Evolutionary conservation across 192 early-diverging fungal species (phyloP).

Genomic region (Coemansia sp.): DNA sequence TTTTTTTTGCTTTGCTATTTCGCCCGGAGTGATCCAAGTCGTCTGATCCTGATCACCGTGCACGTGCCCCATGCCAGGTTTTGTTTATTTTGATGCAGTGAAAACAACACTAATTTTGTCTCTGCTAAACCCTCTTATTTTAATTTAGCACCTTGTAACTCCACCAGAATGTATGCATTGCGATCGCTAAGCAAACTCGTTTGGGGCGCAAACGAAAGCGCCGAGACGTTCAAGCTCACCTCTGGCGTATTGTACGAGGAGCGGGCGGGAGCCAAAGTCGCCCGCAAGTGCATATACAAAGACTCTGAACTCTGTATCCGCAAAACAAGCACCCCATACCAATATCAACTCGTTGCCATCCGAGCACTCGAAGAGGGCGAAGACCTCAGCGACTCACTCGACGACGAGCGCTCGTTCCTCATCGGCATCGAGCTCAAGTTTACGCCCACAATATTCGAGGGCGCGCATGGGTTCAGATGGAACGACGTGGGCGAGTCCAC

Average conservation of each 20-base stretch:
- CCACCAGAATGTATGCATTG: slow-evolving; percentile 61
- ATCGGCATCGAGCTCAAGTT: slow-evolving; percentile 58
- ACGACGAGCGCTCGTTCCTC: slow-evolving; percentile 72
- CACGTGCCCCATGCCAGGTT: not conserved
- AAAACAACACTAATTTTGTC: not conserved
- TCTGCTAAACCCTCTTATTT: not conserved
- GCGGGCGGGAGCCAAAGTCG: slow-evolving; percentile 47
- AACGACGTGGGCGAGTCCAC: slow-evolving; percentile 4
- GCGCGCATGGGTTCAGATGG: slow-evolving; percentile 41
- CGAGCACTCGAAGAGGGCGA: slow-evolving; percentile 79
- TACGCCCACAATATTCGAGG: slow-evolving; percentile 22
- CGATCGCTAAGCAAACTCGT: slow-evolving; percentile 67
- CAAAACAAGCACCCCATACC: slow-evolving; percentile 61
- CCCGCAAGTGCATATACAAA: slow-evolving; percentile 61
- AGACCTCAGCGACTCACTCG: slow-evolving; percentile 56
- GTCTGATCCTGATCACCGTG: not conserved
- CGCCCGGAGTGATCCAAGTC: not conserved
- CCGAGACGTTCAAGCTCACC: slow-evolving; percentile 61
- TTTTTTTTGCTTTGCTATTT: too few species aligned
- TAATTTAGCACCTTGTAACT: not conserved
- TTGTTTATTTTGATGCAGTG: not conserved
- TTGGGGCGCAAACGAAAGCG: slow-evolving; percentile 59
- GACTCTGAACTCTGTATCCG: slow-evolving; percentile 69
- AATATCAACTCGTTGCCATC: slow-evolving; percentile 76
- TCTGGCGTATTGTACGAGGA: slow-evolving; percentile 67